Base-by-base conservation (phyloP, 2,329 filamentous ascomycete species). In the Pseudogymnoascus pannorum region DNA sequence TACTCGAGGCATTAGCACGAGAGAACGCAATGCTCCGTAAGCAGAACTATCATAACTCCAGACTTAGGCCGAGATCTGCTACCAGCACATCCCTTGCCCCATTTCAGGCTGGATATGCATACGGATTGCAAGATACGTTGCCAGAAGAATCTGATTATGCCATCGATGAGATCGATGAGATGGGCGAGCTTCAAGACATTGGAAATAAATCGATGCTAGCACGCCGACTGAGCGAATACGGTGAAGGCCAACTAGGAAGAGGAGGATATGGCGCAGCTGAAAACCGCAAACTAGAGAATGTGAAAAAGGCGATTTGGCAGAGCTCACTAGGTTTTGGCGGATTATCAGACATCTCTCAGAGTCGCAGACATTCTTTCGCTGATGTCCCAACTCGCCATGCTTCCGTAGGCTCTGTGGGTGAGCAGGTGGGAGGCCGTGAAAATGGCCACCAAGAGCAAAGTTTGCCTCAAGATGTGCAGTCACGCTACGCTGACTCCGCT, bases 291-390 rank as follows among this genome's bases (percentile, higher is more conserved):
- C 70, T 83, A 8, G 86, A 88, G 63, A 85, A 81, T 66, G 77
- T 87, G 7, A 87, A 87, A 72, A 87, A 84, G 68, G 84, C 81
- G 3, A 82, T 84, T 64, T 92, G 88, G 88, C 87, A 89, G 66
- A 88, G 82, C 67, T 85, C 86, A 5, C 79, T 86, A n/a, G 85
- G 83, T 1, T 88, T 89, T 70, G 81, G 82, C 48, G 79, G 81
- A 14, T 66, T 83, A 22, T 79, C 78, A 3, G 87, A 89, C 64
- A 78, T 85, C 29, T 84, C 87, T 11, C 88, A 92, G 68, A 91
- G 88, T 68, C 83, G 90, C 63, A 85, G 90, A 26, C 90, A 93
- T 73, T 93, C 90, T 1, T 91, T 94, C 70, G 90, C 85, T 59
- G 86, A 86, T 68, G 80, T 87, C 68, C 84, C 82, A 26, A 85